Percentiles rank a stretch among this genome's conserved stretches.
Evolutionary conservation across 2,329 filamentous ascomycete genomes (phyloP).

Genomic region (Cordyceps militaris): DNA sequence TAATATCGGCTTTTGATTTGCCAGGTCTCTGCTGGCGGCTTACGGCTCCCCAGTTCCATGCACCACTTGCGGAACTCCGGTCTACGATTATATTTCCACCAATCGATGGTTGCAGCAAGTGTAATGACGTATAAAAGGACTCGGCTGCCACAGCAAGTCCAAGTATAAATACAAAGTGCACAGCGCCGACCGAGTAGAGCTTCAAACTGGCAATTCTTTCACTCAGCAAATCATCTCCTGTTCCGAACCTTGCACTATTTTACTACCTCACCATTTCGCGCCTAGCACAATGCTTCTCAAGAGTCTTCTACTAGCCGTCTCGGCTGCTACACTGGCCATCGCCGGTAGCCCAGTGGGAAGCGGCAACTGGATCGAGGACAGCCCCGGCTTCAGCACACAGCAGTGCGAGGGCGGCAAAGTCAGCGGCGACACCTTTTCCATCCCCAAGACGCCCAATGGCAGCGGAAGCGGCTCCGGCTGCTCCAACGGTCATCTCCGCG

Average conservation of each 20-base stretch:
- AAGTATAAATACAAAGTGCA: no score
- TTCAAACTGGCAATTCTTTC: no score
- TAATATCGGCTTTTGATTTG: background rate
- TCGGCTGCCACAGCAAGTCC: background rate
- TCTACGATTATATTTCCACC: slow-evolving; percentile 1
- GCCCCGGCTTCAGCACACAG: slow-evolving; percentile 2
- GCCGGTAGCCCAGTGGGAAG: slow-evolving; percentile 5
- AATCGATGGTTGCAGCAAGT: background rate
- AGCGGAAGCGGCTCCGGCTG: slow-evolving; percentile 1
- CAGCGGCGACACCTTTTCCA: slow-evolving; percentile 6
- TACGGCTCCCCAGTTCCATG: background rate
- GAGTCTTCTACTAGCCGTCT: background rate
- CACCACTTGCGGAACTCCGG: background rate
- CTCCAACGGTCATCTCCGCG: slow-evolving; percentile 11
- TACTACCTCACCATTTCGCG: no score
- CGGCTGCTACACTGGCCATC: background rate
- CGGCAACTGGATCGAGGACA: slow-evolving; percentile 8
- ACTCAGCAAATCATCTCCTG: no score
- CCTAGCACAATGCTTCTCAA: background rate
- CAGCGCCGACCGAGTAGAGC: no score
- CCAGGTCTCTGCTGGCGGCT: background rate
- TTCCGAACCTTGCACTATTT: background rate
- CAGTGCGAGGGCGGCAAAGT: slow-evolving; percentile 6
- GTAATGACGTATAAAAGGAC: background rate
- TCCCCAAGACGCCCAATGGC: slow-evolving; percentile 1